Evolutionary conservation across 306 rosid genomes (phyloP).

Genomic region (Lagenaria siceraria): DNA sequence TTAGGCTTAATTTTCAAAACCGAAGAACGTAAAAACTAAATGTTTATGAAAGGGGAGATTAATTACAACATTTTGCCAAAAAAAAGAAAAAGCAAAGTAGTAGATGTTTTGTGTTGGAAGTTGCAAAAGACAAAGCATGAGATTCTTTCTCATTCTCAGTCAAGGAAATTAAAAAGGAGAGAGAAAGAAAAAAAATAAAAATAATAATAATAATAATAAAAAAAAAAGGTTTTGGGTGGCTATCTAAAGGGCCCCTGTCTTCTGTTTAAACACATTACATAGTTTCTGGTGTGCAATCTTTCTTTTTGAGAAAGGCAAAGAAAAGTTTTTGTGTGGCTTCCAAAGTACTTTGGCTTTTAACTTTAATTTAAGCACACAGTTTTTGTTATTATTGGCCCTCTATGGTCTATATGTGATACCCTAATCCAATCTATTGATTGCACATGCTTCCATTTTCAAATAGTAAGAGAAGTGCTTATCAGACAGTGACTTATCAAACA

Average conservation of each 20-base stretch:
- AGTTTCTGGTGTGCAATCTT: neutral
- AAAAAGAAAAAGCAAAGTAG: no score
- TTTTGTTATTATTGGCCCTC: neutral
- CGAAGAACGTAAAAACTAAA: no score
- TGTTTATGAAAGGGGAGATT: no score
- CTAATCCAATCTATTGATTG: slow-evolving; percentile 5
- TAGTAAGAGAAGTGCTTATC: neutral
- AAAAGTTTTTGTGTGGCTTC: neutral
- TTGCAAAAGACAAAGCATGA: neutral
- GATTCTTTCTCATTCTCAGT: neutral
- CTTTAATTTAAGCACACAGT: neutral
- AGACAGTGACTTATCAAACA: neutral
- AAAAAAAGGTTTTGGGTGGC: neutral
- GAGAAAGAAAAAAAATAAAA: no score
- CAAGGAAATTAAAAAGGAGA: neutral
- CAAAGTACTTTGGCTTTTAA: neutral
- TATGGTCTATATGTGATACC: neutral
- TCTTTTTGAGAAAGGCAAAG: neutral
- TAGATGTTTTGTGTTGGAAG: no score
- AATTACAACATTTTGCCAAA: no score
- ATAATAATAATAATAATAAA: neutral
- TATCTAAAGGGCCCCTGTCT: neutral
- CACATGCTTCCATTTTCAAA: neutral
- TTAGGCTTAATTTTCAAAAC: no score
- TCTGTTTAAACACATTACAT: neutral